phyloP scores from a whole-genome alignment of 164 flowering plant genomes.

The Liquidambar formosana region DNA sequence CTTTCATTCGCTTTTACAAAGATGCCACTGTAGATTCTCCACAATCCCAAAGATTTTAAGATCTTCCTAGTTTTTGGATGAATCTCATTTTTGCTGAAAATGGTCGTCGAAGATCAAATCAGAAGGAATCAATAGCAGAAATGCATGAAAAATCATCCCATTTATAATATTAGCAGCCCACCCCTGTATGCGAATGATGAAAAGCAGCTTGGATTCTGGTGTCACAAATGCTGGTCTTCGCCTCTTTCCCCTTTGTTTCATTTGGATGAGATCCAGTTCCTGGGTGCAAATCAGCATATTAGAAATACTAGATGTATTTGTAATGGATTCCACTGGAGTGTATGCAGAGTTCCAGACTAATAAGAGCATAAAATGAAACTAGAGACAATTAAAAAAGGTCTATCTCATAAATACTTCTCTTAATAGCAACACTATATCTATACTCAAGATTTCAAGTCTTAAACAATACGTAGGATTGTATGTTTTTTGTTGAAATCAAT shows the following conservation, averaged over 20 bases:
- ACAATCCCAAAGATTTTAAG: constrained; percentile 46
- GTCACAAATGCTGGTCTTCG: constrained; percentile 14
- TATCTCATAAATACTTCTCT: no score
- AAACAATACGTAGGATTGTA: no score
- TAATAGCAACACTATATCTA: no score
- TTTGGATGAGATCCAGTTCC: constrained; percentile 73
- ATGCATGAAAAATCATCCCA: background rate
- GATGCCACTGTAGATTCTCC: constrained; percentile 53
- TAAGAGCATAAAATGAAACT: no score
- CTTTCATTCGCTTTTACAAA: constrained; percentile 65
- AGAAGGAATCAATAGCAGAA: background rate
- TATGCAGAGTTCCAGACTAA: no score
- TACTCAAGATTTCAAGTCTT: no score
- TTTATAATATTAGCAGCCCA: constrained; percentile 26
- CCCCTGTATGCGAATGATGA: constrained; percentile 80
- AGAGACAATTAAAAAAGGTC: no score
- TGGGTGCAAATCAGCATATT: constrained; percentile 14
- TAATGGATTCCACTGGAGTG: no score
- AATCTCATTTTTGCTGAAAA: constrained; percentile 66
- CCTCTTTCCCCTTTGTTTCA: constrained; percentile 64
- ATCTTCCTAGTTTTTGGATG: constrained; percentile 63
- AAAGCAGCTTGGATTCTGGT: constrained; percentile 54
- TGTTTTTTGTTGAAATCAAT: no score
- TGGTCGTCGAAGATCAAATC: background rate
- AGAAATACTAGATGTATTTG: background rate